Evolutionary conservation across 257 asterid species (phyloP), one percentile per base, ranked within the genome.

Genomic region (Eustoma russellianum): DNA sequence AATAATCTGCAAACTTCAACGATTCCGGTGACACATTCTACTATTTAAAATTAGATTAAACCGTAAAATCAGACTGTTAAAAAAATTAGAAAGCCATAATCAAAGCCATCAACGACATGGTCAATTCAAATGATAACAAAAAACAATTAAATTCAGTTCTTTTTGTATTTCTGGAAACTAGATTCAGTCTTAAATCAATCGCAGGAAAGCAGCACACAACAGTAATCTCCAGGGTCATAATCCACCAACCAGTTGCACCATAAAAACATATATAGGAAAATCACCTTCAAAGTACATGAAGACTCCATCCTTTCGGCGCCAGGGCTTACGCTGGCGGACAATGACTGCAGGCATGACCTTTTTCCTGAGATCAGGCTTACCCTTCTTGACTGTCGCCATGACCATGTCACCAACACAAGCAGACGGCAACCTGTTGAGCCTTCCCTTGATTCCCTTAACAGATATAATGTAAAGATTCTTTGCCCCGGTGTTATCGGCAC

Each of bases 261-360:
- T 7, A 9, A n/a, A 35, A 6, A 17, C 5, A 7, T 1, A 0
- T 4, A 10, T 13, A 48, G 0, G 6, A 33, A 0, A 1, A 0
- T 24, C 54, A 77, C 84, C 84, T 63, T 81, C 89, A 0, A 83
- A 83, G 69, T 79, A 83, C 93, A 79, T 79, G 68, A 44, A 79
- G 12, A 79, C 93, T 11, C 93, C 88, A 48, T 83, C 93, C 88
- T 79, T 83, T 83, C 93, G 61, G 78, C 93, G 88, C 88, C 88
- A 83, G 0, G 85, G 93, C 73, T 82, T 82, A 69, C 92, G 78
- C 59, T 82, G 87, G 38, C 92, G 79, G 17, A 82, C 92, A 24
- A 83, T 79, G 55, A 79, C 88, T n/a, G 93, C 88, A 0, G 93
- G 93, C 93, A 79, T 79, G 40, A 83, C 88, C 78, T 83, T 83